Evolutionary conservation across 257 asterid species (phyloP), one percentile per base, ranked within the genome.

Genomic region (Solanum pennellii): DNA sequence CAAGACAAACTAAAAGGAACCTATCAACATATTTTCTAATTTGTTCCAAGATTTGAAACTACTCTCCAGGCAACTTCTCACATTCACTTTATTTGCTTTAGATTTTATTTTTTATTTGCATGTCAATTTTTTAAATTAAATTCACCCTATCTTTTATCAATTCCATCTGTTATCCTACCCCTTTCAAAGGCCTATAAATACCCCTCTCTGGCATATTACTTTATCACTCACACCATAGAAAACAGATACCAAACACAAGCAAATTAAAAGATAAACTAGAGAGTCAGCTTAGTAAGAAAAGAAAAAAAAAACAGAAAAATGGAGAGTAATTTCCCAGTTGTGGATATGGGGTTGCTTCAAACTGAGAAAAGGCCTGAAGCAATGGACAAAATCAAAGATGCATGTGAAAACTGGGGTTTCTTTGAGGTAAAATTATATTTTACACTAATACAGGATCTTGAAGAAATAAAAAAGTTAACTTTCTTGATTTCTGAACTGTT

Each of bases 331-430:
- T 94, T 94, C 90, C 97, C 97, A 71, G 80, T 94, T 45, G 89
- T 94, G 56, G 89, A 88, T 90, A 65, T 94, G 96, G 95, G 87
- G 92, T 90, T 91, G 69, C 93, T 94, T 88, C 92, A 94, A 85
- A 93, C 92, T 79, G 97, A 90, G 31, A 94, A 91, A 84, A 94
- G 96, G 86, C 62, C 91, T 69, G 91, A 91, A 6, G 90, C 93
- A 59, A 92, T 94, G 97, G 96, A 90, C 14, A 83, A 83, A 68
- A 94, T 93, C 27, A 88, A 92, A 80, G 95, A 93, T 89, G 97
- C 97, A 85, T 94, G 97, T 85, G 93, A 92, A 83, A 93, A 93
- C 83, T 94, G 96, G 95, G 97, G 96, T 37, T 94, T 93, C 93
- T 94, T 94, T 91, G 97, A 94, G 97, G 97, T 93, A 86, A n/a